Percentiles rank a stretch among this genome's conserved stretches.
These are phyloP conservation scores for Dioscorea cayenensis DNA, from an alignment of 116 monocot species.

Conservation along the genomic window DNA sequence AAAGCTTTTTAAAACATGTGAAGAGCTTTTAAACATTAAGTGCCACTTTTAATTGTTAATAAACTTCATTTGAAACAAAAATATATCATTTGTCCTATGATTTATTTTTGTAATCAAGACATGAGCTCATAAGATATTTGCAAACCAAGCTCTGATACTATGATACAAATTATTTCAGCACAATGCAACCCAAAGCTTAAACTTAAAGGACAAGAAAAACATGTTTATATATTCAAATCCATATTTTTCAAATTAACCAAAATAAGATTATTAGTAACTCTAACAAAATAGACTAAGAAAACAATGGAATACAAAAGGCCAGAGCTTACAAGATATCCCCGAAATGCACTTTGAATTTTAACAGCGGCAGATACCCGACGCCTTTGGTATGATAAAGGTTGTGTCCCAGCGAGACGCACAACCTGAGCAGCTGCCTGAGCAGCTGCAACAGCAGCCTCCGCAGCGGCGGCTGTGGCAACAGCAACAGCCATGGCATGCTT, in stretches of 20 bases:
- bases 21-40: not conserved
- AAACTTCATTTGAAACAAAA: not conserved
- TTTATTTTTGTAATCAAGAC: not conserved
- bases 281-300: not conserved
- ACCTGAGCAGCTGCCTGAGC: conserved; percentile 52
- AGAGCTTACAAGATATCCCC: conserved; percentile 43
- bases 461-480: conserved; percentile 43
- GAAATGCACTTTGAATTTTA: conserved; percentile 37
- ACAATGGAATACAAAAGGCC: not conserved
- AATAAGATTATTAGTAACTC: not conserved
- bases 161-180: too few species aligned
- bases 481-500: conserved; percentile 48
- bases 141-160: too few species aligned
- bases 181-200: too few species aligned
- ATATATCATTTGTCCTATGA: not conserved
- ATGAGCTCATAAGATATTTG: too few species aligned
- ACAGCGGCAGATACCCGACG: conserved; percentile 23
- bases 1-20: not conserved
- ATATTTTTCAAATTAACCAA: too few species aligned
- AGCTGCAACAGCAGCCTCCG: conserved; percentile 53
- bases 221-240: too few species aligned
- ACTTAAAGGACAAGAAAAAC: too few species aligned
- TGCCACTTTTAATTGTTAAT: not conserved
- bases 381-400: conserved; percentile 3
- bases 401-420: conserved; percentile 29